Evolutionary conservation across 768 basidiomycete genomes (phyloP).

Genomic region (Russula abietina): DNA sequence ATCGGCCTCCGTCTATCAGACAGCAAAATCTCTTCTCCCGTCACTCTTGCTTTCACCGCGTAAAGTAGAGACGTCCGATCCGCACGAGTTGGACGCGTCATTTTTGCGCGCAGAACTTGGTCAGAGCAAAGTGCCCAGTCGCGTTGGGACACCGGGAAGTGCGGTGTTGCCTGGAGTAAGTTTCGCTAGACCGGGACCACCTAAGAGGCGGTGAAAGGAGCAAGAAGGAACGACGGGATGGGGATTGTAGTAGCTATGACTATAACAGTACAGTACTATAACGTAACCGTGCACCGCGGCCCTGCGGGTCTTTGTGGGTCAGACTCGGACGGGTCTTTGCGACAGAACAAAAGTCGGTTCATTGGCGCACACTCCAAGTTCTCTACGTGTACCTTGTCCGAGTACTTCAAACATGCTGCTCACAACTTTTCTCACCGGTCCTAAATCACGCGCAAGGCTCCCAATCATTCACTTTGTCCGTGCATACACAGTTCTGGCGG

Average conservation of each 20-base stretch:
- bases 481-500: constrained; percentile 18
- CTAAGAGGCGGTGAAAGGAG: constrained; percentile 38
- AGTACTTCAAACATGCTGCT: background rate
- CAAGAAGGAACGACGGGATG: background rate
- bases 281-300: background rate
- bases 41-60: constrained; percentile 41
- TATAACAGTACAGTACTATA: background rate
- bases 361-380: background rate
- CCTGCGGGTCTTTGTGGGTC: background rate
- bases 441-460: background rate
- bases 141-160: constrained; percentile 24
- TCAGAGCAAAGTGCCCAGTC: constrained; percentile 25
- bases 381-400: background rate
- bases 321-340: background rate
- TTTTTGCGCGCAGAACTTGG: constrained; percentile 58
- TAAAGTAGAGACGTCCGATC: constrained; percentile 82
- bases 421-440: background rate
- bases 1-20: constrained; percentile 48
- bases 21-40: constrained; percentile 48
- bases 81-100: constrained; percentile 58
- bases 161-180: constrained; percentile 36
- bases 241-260: background rate
- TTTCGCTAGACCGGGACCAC: constrained; percentile 71
- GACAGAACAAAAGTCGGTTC: background rate
- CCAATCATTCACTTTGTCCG: constrained; percentile 7